phyloP scores from a whole-genome alignment of 768 basidiomycete species.

The Crepidotus variabilis region DNA sequence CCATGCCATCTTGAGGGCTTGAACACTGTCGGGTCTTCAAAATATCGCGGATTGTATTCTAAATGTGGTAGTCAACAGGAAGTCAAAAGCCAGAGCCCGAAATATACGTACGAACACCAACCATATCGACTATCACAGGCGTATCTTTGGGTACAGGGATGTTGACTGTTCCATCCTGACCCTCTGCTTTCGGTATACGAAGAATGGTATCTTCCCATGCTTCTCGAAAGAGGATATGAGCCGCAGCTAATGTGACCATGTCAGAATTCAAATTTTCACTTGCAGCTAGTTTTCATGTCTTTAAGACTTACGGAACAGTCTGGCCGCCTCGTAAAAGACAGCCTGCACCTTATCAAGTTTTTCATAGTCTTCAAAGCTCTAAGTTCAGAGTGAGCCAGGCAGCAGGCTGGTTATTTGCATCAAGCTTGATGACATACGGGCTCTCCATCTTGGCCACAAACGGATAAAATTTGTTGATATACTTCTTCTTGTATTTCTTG shows the following conservation, averaged over 20 bases:
- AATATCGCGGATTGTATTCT: conserved; percentile 52
- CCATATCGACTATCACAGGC: conserved; percentile 43
- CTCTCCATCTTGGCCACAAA: conserved; percentile 26
- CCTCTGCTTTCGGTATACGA: conserved; percentile 35
- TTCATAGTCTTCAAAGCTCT: conserved; percentile 38
- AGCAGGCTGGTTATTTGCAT: background rate
- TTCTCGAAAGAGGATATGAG: conserved; percentile 36
- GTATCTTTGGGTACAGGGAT: conserved; percentile 38
- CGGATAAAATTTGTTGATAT: conserved; percentile 37
- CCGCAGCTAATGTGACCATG: conserved; percentile 28
- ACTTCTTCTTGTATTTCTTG: conserved; percentile 46
- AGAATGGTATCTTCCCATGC: conserved; percentile 40
- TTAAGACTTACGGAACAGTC: conserved; percentile 44
- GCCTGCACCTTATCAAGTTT: conserved; percentile 40
- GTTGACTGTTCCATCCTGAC: conserved; percentile 32
- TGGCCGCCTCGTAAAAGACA: conserved; percentile 38
- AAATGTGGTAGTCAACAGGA: background rate
- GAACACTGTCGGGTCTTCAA: conserved; percentile 42
- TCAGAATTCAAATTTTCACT: conserved; percentile 10
- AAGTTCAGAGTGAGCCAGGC: background rate
- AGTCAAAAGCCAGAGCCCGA: background rate
- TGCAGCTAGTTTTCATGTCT: conserved; percentile 37
- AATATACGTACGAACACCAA: conserved; percentile 41
- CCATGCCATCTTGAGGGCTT: conserved; percentile 50
- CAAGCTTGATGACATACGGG: conserved; percentile 8